phyloP scores from a whole-genome alignment of 768 basidiomycete genomes.

The Saitozyma sp. region DNA sequence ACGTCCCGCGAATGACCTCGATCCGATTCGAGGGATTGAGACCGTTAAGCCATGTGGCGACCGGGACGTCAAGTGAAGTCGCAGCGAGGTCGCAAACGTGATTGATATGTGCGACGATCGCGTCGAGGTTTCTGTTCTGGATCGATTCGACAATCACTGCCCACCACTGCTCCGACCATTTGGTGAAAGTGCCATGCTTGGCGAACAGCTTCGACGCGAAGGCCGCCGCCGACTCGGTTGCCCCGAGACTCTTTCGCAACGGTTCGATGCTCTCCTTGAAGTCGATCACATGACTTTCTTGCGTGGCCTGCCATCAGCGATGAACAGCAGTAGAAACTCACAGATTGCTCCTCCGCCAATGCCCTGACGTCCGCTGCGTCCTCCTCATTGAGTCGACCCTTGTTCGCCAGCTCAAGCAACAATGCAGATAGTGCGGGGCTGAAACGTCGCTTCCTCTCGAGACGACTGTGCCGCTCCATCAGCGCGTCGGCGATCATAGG shows the following conservation, averaged over 20 bases:
- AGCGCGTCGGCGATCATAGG: constrained; percentile 27
- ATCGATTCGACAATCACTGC: constrained; percentile 11
- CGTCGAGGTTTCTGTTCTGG: background rate
- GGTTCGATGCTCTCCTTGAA: no score
- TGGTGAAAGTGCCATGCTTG: constrained; percentile 6
- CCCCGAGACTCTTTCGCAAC: background rate
- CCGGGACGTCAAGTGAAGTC: constrained; percentile 9
- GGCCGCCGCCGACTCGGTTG: background rate
- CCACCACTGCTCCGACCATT: constrained; percentile 32
- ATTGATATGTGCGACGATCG: constrained; percentile 16
- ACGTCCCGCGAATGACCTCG: constrained; percentile 14
- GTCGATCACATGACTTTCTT: background rate
- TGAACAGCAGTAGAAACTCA: no score
- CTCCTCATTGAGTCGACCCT: constrained; percentile 24
- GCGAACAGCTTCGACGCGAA: constrained; percentile 2
- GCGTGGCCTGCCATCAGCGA: constrained; percentile 8
- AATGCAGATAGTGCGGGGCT: constrained; percentile 19
- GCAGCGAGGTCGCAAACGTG: constrained; percentile 8
- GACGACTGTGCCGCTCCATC: constrained; percentile 24
- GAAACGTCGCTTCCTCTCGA: constrained; percentile 16
- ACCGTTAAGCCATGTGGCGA: constrained; percentile 28
- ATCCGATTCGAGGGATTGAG: background rate
- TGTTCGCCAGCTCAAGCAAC: constrained; percentile 23
- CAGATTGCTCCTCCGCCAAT: constrained; percentile 8
- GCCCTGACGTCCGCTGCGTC: constrained; percentile 28